phyloP scores from a whole-genome alignment of 1,284 basidiomycete genomes.

The Kalmanozyma brasiliensis region DNA sequence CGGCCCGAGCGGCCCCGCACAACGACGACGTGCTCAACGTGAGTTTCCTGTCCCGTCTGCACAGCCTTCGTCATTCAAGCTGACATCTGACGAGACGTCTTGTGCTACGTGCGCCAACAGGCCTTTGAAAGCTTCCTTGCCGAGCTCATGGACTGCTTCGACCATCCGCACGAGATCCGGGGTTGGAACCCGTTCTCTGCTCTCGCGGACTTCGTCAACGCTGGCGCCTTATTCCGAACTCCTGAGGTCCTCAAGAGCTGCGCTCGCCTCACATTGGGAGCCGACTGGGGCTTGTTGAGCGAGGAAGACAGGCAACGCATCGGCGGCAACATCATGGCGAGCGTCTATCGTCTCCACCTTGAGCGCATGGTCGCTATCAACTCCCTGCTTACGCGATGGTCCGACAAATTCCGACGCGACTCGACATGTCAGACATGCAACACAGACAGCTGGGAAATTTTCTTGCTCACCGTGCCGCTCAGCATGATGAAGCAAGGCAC shows the following conservation, averaged over 20 bases:
- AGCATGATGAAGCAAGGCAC: constrained; percentile 17
- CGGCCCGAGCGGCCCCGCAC: background rate
- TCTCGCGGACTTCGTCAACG: constrained; percentile 22
- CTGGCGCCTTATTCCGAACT: constrained; percentile 15
- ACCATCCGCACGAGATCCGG: constrained; percentile 23
- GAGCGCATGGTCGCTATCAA: constrained; percentile 13
- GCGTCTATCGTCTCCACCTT: constrained; percentile 2
- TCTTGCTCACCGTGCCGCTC: constrained; percentile 13
- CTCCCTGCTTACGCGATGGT: constrained; percentile 8
- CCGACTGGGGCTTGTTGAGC: constrained; percentile 2
- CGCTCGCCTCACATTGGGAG: constrained; percentile 25
- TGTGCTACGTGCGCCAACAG: constrained; percentile 3
- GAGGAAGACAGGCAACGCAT: constrained; percentile 6
- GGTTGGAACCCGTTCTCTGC: constrained; percentile 28
- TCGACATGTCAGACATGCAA: constrained; percentile 26
- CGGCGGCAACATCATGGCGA: background rate
- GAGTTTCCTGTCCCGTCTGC: background rate
- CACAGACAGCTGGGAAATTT: constrained; percentile 30
- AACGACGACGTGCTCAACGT: constrained; percentile 4
- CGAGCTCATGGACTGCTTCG: constrained; percentile 40
- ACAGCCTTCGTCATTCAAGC: background rate
- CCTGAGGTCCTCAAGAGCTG: constrained; percentile 12
- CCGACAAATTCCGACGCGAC: constrained; percentile 10
- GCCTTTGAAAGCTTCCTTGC: constrained; percentile 6
- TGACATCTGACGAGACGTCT: no score